Conservation (phyloP, 1,284 basidiomycete species). For the Termitomyces sp. region DNA sequence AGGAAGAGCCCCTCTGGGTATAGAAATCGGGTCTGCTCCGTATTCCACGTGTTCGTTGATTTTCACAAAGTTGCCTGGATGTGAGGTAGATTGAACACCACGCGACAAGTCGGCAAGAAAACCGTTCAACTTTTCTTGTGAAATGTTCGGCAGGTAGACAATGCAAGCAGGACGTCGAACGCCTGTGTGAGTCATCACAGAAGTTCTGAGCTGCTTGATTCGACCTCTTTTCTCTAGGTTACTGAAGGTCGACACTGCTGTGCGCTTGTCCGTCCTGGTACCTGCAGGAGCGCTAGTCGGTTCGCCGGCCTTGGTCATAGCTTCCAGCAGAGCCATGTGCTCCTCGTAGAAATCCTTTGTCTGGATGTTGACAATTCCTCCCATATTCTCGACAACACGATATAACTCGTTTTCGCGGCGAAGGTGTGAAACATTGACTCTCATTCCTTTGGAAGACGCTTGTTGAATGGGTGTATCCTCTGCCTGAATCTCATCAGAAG, state of each 20-base stretch:
- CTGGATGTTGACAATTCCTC: slow-evolving; percentile 61
- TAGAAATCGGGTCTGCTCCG: slow-evolving; percentile 35
- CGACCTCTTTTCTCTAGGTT: slow-evolving; percentile 57
- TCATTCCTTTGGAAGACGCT: slow-evolving; percentile 26
- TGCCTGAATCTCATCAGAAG: not conserved
- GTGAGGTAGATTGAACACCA: slow-evolving; percentile 26
- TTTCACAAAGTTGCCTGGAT: slow-evolving; percentile 31
- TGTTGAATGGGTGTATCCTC: slow-evolving; percentile 1
- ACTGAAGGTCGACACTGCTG: slow-evolving; percentile 53
- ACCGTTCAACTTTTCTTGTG: slow-evolving; percentile 44
- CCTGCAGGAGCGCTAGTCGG: slow-evolving; percentile 63
- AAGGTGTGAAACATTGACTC: slow-evolving; percentile 65
- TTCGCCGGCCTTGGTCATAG: slow-evolving; percentile 52
- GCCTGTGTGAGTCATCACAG: slow-evolving; percentile 50
- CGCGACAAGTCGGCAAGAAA: slow-evolving; percentile 52
- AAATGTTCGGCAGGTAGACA: slow-evolving; percentile 52
- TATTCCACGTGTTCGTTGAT: slow-evolving; percentile 53
- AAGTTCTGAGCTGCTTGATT: slow-evolving; percentile 62
- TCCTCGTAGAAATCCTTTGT: slow-evolving; percentile 64
- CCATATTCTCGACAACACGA: slow-evolving; percentile 54
- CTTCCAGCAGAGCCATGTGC: slow-evolving; percentile 55
- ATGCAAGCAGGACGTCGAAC: slow-evolving; percentile 50
- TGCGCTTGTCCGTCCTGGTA: slow-evolving; percentile 68
- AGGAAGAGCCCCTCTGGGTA: slow-evolving; percentile 31
- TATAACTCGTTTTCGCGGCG: slow-evolving; percentile 74